Evolutionary conservation across 352 stramenopile genomes (phyloP).

Genomic region (Pythium angustatum): DNA sequence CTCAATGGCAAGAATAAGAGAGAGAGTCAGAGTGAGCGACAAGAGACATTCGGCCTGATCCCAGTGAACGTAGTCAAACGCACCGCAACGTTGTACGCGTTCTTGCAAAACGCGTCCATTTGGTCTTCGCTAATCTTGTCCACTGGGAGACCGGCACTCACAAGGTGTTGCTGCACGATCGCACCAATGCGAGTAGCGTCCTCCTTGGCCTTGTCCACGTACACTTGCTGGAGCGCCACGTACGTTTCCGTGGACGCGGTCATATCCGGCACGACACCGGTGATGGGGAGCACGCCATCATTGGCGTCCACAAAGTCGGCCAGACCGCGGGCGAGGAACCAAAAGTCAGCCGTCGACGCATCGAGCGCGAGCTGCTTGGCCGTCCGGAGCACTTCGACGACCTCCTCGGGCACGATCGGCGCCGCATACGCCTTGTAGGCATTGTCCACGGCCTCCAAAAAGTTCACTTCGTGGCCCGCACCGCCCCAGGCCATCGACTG

Average conservation of each 20-base stretch:
- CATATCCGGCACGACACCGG: constrained; percentile 96
- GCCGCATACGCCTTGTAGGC: constrained; percentile 92
- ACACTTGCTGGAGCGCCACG: constrained; percentile 93
- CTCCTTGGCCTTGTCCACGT: constrained; percentile 87
- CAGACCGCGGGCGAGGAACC: constrained; percentile 74
- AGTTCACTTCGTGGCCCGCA: constrained; percentile 93
- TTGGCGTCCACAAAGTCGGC: constrained; percentile 78
- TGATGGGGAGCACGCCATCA: constrained; percentile 74
- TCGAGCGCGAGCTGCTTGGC: constrained; percentile 42
- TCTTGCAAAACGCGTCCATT: constrained; percentile 92
- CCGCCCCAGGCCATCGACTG: constrained; percentile 57
- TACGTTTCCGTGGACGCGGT: constrained; percentile 94
- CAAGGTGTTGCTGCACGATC: constrained; percentile 39
- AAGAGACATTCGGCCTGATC: too few species aligned
- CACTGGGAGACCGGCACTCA: constrained; percentile 28
- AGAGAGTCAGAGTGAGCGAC: not conserved
- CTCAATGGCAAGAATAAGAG: not conserved
- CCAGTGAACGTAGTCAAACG: not conserved
- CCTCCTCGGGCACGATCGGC: constrained; percentile 80
- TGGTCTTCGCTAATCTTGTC: constrained; percentile 62
- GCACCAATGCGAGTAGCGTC: constrained; percentile 52
- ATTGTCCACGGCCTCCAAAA: constrained; percentile 92
- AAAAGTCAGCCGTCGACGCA: constrained; percentile 65
- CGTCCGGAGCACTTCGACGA: constrained; percentile 53
- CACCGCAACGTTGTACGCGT: constrained; percentile 87